Evolutionary conservation across 768 basidiomycete species (phyloP).

Genomic region (Pulveroboletus sp.): DNA sequence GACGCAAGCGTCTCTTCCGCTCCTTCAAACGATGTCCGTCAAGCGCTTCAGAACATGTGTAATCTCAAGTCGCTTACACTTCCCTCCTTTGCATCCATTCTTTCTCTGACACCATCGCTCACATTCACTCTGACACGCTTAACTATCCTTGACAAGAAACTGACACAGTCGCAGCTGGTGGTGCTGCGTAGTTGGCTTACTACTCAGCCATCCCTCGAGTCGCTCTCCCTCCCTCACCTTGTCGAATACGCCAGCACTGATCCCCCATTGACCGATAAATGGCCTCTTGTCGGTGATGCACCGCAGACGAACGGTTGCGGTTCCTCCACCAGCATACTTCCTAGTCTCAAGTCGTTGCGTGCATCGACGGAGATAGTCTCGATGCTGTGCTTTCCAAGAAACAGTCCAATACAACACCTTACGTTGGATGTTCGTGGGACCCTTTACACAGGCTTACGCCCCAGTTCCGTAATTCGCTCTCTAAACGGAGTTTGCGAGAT

Average conservation of each 20-base stretch:
- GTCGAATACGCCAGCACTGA: constrained; percentile 8
- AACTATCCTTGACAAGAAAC: constrained; percentile 25
- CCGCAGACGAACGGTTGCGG: background rate
- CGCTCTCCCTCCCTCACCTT: constrained; percentile 26
- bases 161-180: constrained; percentile 20
- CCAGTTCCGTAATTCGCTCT: constrained; percentile 23
- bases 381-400: constrained; percentile 15
- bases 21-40: constrained; percentile 18
- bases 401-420: constrained; percentile 17
- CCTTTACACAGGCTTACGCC: constrained; percentile 28
- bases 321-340: constrained; percentile 13
- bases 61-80: constrained; percentile 27
- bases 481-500: constrained; percentile 26
- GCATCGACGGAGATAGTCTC: constrained; percentile 25
- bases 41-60: constrained; percentile 27
- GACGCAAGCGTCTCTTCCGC: constrained; percentile 6
- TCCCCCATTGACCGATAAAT: constrained; percentile 6
- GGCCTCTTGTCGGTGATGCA: background rate
- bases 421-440: constrained; percentile 25
- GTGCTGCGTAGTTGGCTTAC: constrained; percentile 22
- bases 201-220: constrained; percentile 24
- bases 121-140: constrained; percentile 21
- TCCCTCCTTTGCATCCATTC: constrained; percentile 21
- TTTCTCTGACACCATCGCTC: constrained; percentile 16
- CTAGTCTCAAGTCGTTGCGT: constrained; percentile 23